Base-by-base conservation (phyloP, 2,329 filamentous ascomycete genomes). In the Helotiales sp. region DNA sequence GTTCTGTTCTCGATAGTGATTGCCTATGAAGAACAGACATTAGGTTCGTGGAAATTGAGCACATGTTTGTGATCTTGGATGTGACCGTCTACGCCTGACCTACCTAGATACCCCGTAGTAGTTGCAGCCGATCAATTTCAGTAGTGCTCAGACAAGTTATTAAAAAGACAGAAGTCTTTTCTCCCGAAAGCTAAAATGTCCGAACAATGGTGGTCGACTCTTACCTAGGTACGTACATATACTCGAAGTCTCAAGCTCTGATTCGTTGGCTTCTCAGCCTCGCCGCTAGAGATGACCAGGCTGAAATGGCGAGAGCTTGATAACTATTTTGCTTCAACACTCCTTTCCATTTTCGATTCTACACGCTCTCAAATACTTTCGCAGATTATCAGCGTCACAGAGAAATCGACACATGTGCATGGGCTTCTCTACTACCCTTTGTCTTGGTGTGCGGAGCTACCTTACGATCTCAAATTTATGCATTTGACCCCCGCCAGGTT, bases 401-500 rank as follows among this genome's bases (percentile, higher is more conserved):
- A 19, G 19, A 44, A 24, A 25, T 12, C 10, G 4, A 24, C n/a
- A 27, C 40, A 25, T n/a, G 29, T 50, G 19, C 7, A 58, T 58
- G 55, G 51, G 38, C 34, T 33, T 58, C 44, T 50, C 30, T 49
- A 58, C 46, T 36, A 25, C 27, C 31, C 25, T 54, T 34, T 19
- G 48, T n/a, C 55, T 34, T 50, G 19, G 51, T 57, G 44, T 31
- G 30, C 42, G 29, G 34, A 59, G 54, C 54, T 54, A 49, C 59
- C 53, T 46, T 27, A 19, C 50, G 44, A 36, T 44, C 31, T 47
- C 17, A 47, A 54, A 60, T 60, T 54, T 54, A 58, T 52, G 58
- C 60, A 61, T 55, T 59, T 64, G 60, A 62, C 62, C 29, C 19
- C 52, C n/a, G 59, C 55, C 59, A 58, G 52, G 52, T 63, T 42